Evolutionary conservation across 306 rosid species (phyloP).

Genomic region (Pachyrhizus erosus): DNA sequence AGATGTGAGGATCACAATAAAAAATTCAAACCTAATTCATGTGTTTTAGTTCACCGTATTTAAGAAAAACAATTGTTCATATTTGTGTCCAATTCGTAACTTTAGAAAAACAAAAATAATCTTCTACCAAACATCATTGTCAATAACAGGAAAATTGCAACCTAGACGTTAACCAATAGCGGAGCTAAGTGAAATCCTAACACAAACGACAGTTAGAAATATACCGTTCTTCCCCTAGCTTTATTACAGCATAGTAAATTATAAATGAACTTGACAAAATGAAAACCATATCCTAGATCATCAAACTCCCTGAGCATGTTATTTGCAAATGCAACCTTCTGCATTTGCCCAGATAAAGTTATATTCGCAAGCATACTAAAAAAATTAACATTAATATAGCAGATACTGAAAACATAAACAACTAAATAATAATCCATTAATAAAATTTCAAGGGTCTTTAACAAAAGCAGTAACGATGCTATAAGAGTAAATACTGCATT

Average conservation of each 20-base stretch:
- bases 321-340: background rate
- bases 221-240: background rate
- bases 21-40: no score
- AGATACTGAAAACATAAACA: background rate
- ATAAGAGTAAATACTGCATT: background rate
- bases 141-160: background rate
- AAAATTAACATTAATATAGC: background rate
- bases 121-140: background rate
- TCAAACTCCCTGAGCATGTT: background rate
- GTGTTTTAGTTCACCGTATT: no score
- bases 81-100: no score
- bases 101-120: no score
- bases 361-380: background rate
- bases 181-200: background rate
- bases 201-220: background rate
- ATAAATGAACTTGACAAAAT: background rate
- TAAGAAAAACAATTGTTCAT: no score
- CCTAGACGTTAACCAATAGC: background rate
- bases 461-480: background rate
- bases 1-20: no score
- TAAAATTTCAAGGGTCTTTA: conserved; percentile 2
- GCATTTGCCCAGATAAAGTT: background rate
- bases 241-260: no score
- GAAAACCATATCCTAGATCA: background rate
- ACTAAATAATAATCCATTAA: conserved; percentile 18